Percentiles rank a stretch among this genome's conserved stretches.
Conservation (phyloP, 768 basidiomycete genomes). For the Psilocybe subaeruginosa region DNA sequence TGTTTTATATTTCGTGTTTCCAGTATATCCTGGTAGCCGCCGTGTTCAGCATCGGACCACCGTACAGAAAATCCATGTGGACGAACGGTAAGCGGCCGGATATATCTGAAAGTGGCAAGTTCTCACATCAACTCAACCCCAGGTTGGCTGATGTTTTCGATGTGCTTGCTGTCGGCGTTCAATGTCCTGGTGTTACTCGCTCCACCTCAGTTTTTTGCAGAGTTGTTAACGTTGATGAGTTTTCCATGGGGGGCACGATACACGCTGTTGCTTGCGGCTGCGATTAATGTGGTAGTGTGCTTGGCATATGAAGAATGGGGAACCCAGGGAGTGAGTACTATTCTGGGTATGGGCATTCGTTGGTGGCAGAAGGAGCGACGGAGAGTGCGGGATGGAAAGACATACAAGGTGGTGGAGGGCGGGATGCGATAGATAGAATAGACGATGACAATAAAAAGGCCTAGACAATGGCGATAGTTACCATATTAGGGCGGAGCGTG, state of each 20-base stretch:
- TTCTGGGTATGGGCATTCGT: slow-evolving; percentile 50
- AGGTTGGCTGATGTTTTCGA: slow-evolving; percentile 85
- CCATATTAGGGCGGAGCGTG: slow-evolving; percentile 18
- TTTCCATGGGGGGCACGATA: slow-evolving; percentile 71
- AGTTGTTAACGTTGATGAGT: slow-evolving; percentile 76
- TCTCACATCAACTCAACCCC: slow-evolving; percentile 11
- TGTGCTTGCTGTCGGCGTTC: slow-evolving; percentile 69
- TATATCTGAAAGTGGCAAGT: background rate
- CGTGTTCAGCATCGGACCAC: slow-evolving; percentile 97
- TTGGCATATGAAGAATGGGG: slow-evolving; percentile 81
- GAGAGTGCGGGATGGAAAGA: slow-evolving; percentile 65
- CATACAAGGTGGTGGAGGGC: slow-evolving; percentile 86
- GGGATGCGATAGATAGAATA: slow-evolving; percentile 48
- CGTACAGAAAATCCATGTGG: slow-evolving; percentile 94
- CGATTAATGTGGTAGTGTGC: slow-evolving; percentile 72
- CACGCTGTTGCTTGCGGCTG: slow-evolving; percentile 67
- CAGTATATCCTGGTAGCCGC: slow-evolving; percentile 98
- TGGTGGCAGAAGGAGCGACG: slow-evolving; percentile 47
- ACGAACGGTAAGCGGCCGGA: slow-evolving; percentile 75
- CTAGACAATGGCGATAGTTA: slow-evolving; percentile 10
- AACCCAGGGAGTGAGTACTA: slow-evolving; percentile 54
- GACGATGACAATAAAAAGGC: background rate
- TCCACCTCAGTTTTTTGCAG: slow-evolving; percentile 61
- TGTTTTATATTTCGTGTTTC: slow-evolving; percentile 96
- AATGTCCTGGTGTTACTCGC: slow-evolving; percentile 77